These are phyloP conservation scores for Gnomoniopsis smithogilvyi DNA, from an alignment of 2,329 filamentous ascomycete species.

Conservation along the genomic window DNA sequence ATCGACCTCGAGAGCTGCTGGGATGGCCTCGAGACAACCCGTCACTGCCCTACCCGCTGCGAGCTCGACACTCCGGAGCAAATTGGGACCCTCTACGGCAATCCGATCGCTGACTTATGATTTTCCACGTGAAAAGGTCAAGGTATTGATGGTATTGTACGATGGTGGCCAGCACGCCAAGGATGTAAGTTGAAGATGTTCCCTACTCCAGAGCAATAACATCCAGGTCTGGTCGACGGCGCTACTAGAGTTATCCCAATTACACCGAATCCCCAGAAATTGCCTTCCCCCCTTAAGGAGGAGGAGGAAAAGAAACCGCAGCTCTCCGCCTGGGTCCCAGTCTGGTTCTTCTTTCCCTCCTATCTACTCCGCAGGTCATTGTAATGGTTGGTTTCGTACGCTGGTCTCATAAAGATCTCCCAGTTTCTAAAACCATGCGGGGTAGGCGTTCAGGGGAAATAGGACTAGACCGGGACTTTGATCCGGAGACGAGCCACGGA, in stretches of 20 bases:
- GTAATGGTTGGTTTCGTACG: background rate
- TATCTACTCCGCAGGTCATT: too few relatives aligned
- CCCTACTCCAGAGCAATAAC: conserved; percentile 6
- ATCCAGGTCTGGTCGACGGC: background rate
- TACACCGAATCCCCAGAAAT: background rate
- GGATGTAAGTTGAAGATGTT: conserved; percentile 55
- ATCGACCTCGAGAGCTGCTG: conserved; percentile 5
- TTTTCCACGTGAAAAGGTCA: conserved; percentile 64
- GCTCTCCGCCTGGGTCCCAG: too few relatives aligned
- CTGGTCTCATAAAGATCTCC: background rate
- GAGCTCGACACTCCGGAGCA: conserved; percentile 13
- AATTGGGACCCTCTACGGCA: conserved; percentile 38
- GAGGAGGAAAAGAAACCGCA: too few relatives aligned
- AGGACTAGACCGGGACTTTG: background rate
- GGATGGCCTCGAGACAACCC: conserved; percentile 15
- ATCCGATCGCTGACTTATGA: conserved; percentile 55
- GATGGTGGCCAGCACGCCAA: conserved; percentile 87
- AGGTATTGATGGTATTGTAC: conserved; percentile 92
- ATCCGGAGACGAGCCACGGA: background rate
- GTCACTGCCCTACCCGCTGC: conserved; percentile 1
- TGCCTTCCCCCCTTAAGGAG: too few relatives aligned
- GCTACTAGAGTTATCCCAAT: background rate
- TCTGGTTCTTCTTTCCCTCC: too few relatives aligned
- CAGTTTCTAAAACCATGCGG: background rate
- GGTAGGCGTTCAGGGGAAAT: background rate